Evolutionary conservation across 2,329 filamentous ascomycete genomes (phyloP).

Genomic region (Elsinoe perseae): DNA sequence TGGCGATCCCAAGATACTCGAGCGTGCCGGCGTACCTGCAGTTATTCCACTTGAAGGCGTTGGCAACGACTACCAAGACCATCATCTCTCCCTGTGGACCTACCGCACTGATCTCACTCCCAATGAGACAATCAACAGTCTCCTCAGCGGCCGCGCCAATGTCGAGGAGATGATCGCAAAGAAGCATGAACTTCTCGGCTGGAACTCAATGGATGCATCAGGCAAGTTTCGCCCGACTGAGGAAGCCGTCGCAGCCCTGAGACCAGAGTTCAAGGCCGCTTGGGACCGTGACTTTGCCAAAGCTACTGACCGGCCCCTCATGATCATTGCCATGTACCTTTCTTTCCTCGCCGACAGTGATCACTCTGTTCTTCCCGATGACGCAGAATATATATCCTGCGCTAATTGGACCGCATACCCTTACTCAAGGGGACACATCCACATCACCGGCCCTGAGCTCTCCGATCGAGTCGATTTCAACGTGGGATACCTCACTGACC

Average conservation of each 20-base stretch:
- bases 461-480: constrained; percentile 48
- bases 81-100: constrained; percentile 47
- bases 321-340: constrained; percentile 37
- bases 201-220: constrained; percentile 50
- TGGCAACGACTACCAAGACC: constrained; percentile 49
- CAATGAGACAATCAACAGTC: constrained; percentile 47
- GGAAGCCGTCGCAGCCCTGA: constrained; percentile 45
- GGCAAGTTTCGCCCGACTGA: constrained; percentile 51
- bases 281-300: constrained; percentile 52
- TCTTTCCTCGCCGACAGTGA: constrained; percentile 28
- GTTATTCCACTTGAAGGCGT: constrained; percentile 46
- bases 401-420: constrained; percentile 53
- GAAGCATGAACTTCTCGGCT: constrained; percentile 45
- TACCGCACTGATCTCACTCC: constrained; percentile 43
- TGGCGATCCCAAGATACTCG: constrained; percentile 45
- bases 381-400: constrained; percentile 46
- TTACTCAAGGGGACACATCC: constrained; percentile 53
- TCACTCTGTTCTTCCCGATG: constrained; percentile 25
- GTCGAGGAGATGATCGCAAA: constrained; percentile 40
- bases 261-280: constrained; percentile 44
- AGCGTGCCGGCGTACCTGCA: constrained; percentile 40
- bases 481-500: constrained; percentile 49
- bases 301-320: constrained; percentile 41
- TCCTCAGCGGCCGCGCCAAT: constrained; percentile 44
- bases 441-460: constrained; percentile 46